Base-by-base conservation (phyloP, 331 rosid species). In the Pyrus hybrid region DNA sequence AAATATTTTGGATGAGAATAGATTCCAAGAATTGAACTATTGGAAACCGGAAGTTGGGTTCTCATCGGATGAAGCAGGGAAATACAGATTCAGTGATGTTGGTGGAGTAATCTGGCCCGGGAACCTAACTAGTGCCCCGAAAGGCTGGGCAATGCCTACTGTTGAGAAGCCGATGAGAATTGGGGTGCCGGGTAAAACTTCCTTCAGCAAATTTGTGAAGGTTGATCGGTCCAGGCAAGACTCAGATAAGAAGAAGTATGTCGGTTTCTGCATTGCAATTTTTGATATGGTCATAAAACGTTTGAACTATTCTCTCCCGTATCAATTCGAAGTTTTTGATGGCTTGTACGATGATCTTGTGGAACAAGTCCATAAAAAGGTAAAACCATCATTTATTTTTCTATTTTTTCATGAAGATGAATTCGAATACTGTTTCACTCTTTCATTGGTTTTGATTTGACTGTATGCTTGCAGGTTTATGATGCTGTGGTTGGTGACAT, bases 101-200 rank as follows among this genome's bases (percentile, higher is more conserved):
- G 78, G 78, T 63, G 3, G 8, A 21, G 87, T 85, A 17, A 86
- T 18, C 29, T 91, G 96, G 96, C 96, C 96, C 0, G 93, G 96
- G 57, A 72, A 37, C 20, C 67, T 35, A 6, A 22, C 18, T 14
- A 23, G 56, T 7, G 33, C 35, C 74, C 91, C 94, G 4, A 87
- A 75, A 78, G 97, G 97, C 4, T 91, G 97, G 95, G 85, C 70
- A 21, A 30, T 83, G 63, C 87, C 90, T 22, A 77, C 70, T 41
- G 69, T 13, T 63, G 78, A 23, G 49, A 86, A 79, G 23, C 83
- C 76, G 26, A 63, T 89, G 85, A 88, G 8, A 80, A 88, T 91
- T 64, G 93, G 85, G 2, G 83, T 91, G 35, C 90, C 88, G 1
- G 86, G 84, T 32, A 72, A 75, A 68, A 58, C 89, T 20, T 14